Conservation (phyloP, 805 yeast species). For the Myxozyma geophila region DNA sequence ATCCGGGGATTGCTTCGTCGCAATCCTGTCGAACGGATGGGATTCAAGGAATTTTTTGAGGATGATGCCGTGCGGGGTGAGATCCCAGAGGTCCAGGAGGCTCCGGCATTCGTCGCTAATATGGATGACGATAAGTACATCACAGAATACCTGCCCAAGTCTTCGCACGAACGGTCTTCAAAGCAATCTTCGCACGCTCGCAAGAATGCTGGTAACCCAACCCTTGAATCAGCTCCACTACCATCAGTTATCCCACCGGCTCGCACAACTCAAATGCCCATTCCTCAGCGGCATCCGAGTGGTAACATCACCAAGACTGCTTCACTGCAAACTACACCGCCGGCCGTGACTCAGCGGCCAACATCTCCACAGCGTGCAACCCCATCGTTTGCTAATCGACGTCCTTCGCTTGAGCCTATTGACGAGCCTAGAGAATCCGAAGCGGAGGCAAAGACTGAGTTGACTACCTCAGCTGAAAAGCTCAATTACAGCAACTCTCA, state of each 20-base stretch:
- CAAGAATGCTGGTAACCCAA: not conserved
- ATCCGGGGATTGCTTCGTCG: slow-evolving; percentile 78
- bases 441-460: not conserved
- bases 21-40: slow-evolving; percentile 85
- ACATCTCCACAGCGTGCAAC: slow-evolving; percentile 15
- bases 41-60: slow-evolving; percentile 83
- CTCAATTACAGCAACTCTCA: not conserved
- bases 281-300: slow-evolving; percentile 17
- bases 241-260: slow-evolving; percentile 1
- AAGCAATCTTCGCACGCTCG: slow-evolving; percentile 1
- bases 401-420: slow-evolving; percentile 13
- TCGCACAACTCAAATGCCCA: slow-evolving; percentile 9
- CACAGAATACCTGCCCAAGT: slow-evolving; percentile 66
- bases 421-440: not conserved
- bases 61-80: slow-evolving; percentile 67
- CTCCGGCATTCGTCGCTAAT: slow-evolving; percentile 9
- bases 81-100: slow-evolving; percentile 50
- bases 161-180: slow-evolving; percentile 1
- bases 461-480: not conserved
- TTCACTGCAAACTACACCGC: not conserved
- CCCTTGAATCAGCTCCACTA: not conserved
- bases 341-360: not conserved
- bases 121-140: slow-evolving; percentile 80
- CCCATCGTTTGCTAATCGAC: slow-evolving; percentile 24
- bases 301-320: not conserved